phyloP scores from a whole-genome alignment of 441 rosid genomes.

The Jatropha multifida region DNA sequence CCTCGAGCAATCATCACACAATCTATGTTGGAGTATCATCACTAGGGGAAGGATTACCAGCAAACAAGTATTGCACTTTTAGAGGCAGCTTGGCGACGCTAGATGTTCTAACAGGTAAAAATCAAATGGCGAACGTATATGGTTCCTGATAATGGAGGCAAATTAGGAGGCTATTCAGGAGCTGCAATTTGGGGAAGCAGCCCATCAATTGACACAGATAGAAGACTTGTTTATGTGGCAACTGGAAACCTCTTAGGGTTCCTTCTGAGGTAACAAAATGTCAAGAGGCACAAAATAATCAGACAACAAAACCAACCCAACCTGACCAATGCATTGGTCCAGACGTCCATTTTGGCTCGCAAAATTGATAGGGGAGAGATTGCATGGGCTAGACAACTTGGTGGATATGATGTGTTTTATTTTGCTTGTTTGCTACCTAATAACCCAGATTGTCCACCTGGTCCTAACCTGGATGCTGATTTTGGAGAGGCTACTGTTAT shows the following conservation, averaged over 20 bases:
- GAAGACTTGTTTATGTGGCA: slow-evolving; percentile 35
- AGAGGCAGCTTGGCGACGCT: slow-evolving; percentile 40
- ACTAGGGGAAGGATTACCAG: slow-evolving; percentile 26
- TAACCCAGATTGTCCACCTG: slow-evolving; percentile 36
- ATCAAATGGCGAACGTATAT: slow-evolving; percentile 41
- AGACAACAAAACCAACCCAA: slow-evolving; percentile 32
- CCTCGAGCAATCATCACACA: slow-evolving; percentile 36
- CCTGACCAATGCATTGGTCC: slow-evolving; percentile 40
- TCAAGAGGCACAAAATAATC: slow-evolving; percentile 42
- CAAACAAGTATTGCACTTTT: slow-evolving; percentile 35
- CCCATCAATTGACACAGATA: slow-evolving; percentile 35
- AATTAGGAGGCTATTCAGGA: slow-evolving; percentile 37
- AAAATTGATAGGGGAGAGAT: slow-evolving; percentile 29
- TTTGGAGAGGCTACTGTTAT: slow-evolving; percentile 43
- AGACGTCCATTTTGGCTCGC: slow-evolving; percentile 33
- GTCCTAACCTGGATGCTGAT: slow-evolving; percentile 41
- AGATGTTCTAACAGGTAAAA: slow-evolving; percentile 27
- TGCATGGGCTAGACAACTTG: slow-evolving; percentile 33
- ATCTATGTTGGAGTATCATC: slow-evolving; percentile 43
- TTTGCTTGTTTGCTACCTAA: slow-evolving; percentile 31
- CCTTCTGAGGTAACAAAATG: slow-evolving; percentile 32
- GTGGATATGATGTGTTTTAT: slow-evolving; percentile 43
- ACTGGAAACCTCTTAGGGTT: slow-evolving; percentile 42
- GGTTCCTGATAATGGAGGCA: slow-evolving; percentile 40
- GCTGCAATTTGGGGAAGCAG: slow-evolving; percentile 55